Conservation (phyloP, 495 filamentous ascomycete species). For the Penicilliopsis zonata region DNA sequence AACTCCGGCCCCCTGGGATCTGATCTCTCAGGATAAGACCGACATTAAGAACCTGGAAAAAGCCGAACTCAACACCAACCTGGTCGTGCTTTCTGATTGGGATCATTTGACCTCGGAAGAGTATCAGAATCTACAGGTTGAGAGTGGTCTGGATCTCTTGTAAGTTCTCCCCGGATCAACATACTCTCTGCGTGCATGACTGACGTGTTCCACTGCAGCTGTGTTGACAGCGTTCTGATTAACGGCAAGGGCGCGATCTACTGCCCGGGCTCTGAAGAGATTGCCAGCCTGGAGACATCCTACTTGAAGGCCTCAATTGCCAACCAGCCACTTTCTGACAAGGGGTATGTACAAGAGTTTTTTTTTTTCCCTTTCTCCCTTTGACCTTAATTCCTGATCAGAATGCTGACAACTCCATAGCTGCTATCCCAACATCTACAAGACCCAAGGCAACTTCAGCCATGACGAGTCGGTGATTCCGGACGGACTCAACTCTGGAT, state of each 20-base stretch:
- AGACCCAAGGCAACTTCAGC: conserved; percentile 14
- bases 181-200: neutral
- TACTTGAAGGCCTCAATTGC: conserved; percentile 18
- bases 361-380: neutral
- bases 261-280: conserved; percentile 28
- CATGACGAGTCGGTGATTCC: conserved; percentile 26
- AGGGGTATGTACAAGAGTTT: conserved; percentile 36
- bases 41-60: conserved; percentile 25
- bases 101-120: conserved; percentile 35
- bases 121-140: conserved; percentile 22
- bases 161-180: conserved; percentile 9
- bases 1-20: conserved; percentile 20
- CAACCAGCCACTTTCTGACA: conserved; percentile 30
- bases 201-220: conserved; percentile 9
- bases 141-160: conserved; percentile 24
- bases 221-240: conserved; percentile 38
- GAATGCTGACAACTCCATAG: conserved; percentile 2
- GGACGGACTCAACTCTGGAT: conserved; percentile 20
- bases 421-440: conserved; percentile 4
- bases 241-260: conserved; percentile 41
- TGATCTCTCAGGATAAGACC: conserved; percentile 21
- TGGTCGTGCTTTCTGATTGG: conserved; percentile 39
- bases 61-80: conserved; percentile 24
- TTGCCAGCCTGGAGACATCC: conserved; percentile 15
- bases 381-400: neutral